phyloP scores from a whole-genome alignment of 1,284 basidiomycete genomes.

The Papiliotrema nemorosa region DNA sequence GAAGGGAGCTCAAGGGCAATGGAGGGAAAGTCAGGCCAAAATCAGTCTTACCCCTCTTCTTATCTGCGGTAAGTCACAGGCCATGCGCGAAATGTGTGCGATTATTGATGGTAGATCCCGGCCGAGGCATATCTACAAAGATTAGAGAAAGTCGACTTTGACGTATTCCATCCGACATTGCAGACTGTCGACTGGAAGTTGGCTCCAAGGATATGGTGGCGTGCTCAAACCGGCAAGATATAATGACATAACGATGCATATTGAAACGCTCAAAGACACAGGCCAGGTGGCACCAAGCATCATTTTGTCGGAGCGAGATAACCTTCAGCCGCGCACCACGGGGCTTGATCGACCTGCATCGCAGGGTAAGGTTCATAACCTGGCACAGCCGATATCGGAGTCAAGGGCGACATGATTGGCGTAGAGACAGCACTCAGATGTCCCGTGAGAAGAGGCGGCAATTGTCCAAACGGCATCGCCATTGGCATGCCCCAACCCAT shows the following conservation, averaged over 20 bases:
- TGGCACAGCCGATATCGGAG: too few relatives aligned
- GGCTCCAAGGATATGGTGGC: conserved; percentile 78
- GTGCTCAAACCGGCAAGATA: conserved; percentile 52
- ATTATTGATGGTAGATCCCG: conserved; percentile 58
- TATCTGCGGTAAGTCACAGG: conserved; percentile 63
- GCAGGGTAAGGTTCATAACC: too few relatives aligned
- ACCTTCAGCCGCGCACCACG: too few relatives aligned
- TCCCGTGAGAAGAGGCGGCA: too few relatives aligned
- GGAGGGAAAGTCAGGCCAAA: conserved; percentile 60
- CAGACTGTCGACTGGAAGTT: conserved; percentile 77
- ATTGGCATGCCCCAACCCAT: too few relatives aligned
- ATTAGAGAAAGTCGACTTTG: conserved; percentile 74
- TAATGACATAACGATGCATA: conserved; percentile 14
- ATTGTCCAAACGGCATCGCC: too few relatives aligned
- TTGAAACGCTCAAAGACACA: background rate
- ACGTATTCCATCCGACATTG: conserved; percentile 70
- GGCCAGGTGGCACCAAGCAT: too few relatives aligned
- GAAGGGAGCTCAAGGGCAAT: conserved; percentile 66
- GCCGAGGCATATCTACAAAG: conserved; percentile 67
- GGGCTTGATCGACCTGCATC: too few relatives aligned
- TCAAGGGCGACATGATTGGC: too few relatives aligned
- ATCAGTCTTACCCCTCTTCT: conserved; percentile 70
- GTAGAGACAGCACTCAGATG: too few relatives aligned
- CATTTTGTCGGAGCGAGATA: too few relatives aligned
- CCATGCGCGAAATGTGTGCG: background rate